Conservation (phyloP, 129 eudicot species). For the Mikania micrantha region DNA sequence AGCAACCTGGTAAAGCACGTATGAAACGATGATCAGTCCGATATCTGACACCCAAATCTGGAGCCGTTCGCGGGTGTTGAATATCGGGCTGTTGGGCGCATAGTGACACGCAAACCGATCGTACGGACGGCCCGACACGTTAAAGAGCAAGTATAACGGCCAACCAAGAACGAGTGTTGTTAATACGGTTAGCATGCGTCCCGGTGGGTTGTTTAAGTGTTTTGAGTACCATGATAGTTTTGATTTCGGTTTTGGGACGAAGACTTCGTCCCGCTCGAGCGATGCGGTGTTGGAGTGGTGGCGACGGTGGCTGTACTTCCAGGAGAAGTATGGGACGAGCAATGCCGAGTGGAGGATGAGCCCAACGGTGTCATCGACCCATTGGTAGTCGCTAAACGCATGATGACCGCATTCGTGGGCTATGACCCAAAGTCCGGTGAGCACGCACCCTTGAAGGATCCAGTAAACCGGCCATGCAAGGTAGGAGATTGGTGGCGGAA, state of each 20-base stretch:
- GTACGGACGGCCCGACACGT: constrained; percentile 34
- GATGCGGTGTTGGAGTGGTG: constrained; percentile 41
- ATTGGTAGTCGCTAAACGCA: no score
- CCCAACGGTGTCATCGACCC: no score
- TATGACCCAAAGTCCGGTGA: constrained; percentile 19
- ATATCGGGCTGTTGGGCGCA: constrained; percentile 36
- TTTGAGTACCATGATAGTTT: constrained; percentile 24
- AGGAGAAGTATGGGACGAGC: constrained; percentile 39
- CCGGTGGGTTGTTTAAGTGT: constrained; percentile 31
- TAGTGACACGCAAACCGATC: constrained; percentile 52
- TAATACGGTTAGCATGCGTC: constrained; percentile 10
- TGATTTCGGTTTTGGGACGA: constrained; percentile 31
- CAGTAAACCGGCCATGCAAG: constrained; percentile 15
- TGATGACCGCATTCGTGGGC: no score
- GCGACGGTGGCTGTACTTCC: constrained; percentile 44
- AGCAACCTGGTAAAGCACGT: constrained; percentile 11
- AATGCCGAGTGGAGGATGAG: constrained; percentile 12
- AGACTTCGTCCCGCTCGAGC: constrained; percentile 37
- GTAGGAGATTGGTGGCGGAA: constrained; percentile 5
- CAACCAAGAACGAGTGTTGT: constrained; percentile 26
- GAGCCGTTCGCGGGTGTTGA: constrained; percentile 20
- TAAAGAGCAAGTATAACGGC: constrained; percentile 36
- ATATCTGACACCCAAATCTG: constrained; percentile 29
- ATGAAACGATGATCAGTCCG: constrained; percentile 20
- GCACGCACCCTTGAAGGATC: constrained; percentile 17